Conservation (phyloP, 257 asterid genomes). For the Scutellaria baicalensis region DNA sequence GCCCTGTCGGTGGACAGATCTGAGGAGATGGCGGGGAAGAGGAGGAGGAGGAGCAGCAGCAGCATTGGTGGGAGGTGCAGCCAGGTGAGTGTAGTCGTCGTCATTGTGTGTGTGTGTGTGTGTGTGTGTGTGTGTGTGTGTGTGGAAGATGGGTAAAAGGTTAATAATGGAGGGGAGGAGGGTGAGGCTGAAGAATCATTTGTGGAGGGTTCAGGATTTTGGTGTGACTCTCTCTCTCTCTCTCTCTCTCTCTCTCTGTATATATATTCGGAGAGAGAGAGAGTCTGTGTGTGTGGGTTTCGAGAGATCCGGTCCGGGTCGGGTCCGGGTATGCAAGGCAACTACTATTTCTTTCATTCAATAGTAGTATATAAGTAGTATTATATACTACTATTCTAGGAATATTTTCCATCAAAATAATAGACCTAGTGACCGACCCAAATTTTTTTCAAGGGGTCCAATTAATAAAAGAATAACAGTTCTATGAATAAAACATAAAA, state of each 20-base stretch:
- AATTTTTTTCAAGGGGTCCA: no score
- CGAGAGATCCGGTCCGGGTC: no score
- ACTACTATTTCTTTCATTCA: no score
- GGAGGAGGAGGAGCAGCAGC: slow-evolving; percentile 25
- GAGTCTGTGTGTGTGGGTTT: neutral
- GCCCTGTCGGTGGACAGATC: slow-evolving; percentile 54
- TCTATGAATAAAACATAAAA: no score
- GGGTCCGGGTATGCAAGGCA: no score
- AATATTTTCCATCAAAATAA: no score
- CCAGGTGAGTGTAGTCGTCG: neutral
- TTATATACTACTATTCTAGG: no score
- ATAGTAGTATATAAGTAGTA: no score
- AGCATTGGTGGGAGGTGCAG: slow-evolving; percentile 13
- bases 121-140: neutral
- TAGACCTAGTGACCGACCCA: no score
- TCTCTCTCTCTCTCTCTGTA: neutral
- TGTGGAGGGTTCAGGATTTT: neutral
- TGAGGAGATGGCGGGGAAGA: slow-evolving; percentile 20
- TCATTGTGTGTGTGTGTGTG: slow-evolving; percentile 12
- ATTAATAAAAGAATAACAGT: no score
- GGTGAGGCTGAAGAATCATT: slow-evolving; percentile 10
- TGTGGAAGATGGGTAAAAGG: neutral
- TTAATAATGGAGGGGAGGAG: slow-evolving; percentile 2
- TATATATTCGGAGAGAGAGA: neutral
- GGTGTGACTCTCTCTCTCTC: neutral